A percentile compares a stretch with the other conserved stretches of the same genome.
Evolutionary conservation across 306 rosid species (phyloP).

Genomic region (Acacia melanoxylon): DNA sequence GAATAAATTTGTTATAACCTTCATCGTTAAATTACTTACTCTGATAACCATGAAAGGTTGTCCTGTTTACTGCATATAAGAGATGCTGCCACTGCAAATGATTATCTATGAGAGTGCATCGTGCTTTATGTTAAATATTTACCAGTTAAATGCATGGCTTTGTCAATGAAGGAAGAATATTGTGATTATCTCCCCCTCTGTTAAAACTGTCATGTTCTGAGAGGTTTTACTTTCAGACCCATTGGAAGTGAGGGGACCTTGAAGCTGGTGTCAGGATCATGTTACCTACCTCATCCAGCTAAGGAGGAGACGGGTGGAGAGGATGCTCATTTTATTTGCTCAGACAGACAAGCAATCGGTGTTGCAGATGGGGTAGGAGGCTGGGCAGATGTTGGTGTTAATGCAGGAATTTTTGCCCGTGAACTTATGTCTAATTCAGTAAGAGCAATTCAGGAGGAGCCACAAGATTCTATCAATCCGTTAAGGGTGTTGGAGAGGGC

Average conservation of each 20-base stretch:
- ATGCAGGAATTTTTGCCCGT: constrained; percentile 64
- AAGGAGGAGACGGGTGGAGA: constrained; percentile 90
- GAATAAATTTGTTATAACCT: background rate
- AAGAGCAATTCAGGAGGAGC: constrained; percentile 61
- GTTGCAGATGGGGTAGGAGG: constrained; percentile 98
- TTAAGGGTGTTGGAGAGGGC: constrained; percentile 76
- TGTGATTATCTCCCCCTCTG: background rate
- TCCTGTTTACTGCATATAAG: constrained; percentile 9
- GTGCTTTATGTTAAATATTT: constrained; percentile 21
- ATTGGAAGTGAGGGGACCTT: constrained; percentile 45
- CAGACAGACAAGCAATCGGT: constrained; percentile 73
- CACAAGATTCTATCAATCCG: constrained; percentile 52
- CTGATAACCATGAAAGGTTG: constrained; percentile 8
- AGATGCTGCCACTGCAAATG: background rate
- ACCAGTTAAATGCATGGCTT: constrained; percentile 10
- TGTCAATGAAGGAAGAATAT: background rate
- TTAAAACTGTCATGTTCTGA: constrained; percentile 3
- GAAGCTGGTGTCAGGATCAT: constrained; percentile 78
- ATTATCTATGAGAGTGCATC: constrained; percentile 10
- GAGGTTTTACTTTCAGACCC: constrained; percentile 45
- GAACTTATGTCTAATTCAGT: constrained; percentile 66
- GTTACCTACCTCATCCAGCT: constrained; percentile 91
- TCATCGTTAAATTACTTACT: constrained; percentile 1
- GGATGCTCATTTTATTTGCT: constrained; percentile 89
- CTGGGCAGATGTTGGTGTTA: constrained; percentile 83